Base-by-base conservation (phyloP, 2,329 filamentous ascomycete genomes). In the Talaromyces albobiverticillius region DNA sequence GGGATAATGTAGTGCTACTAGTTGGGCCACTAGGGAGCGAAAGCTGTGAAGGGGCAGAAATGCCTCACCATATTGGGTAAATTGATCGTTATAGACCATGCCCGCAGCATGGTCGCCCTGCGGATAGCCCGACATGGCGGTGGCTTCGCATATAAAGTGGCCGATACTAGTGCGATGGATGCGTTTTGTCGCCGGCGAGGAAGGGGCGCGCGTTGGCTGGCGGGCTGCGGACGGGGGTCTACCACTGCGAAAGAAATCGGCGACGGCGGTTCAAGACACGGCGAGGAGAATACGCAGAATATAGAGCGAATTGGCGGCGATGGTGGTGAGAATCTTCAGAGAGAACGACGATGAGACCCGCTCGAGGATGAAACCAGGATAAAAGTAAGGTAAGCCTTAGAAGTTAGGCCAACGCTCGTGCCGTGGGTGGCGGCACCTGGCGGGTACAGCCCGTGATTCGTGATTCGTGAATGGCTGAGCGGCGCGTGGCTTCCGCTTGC, bases 101-200 rank as follows among this genome's bases (percentile, higher is more conserved):
- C 49, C 40, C n/a, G 29, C 41, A n/a, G 32, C 22, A 22, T 36
- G 16, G 10, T 34, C n/a, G 31, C 41, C 32, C n/a, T 38, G 29
- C 1, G 31, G n/a, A 52, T 46, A 52, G 32, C 42, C 32, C n/a
- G 50, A 52, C 50, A 52, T 52, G 29, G 32, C 29, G 20, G 49
- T 11, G 31, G 32, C 5, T 13, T 46, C 11, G 22, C 20, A 18
- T 40, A 13, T 8, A 18, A 8, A 4, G 32, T 34, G 16, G 32
- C 13, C 14, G 13, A n/a, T 3, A 11, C 4, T 31, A 31, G 38
- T 23, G 18, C 11, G 16, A 2, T 49, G 20, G 34, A 13, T 18
- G 32, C n/a, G n/a, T n/a, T n/a, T n/a, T n/a, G n/a, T n/a, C n/a
- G n/a, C n/a, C n/a, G n/a, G n/a, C n/a, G n/a, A n/a, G n/a, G n/a